Evolutionary conservation across 1,284 basidiomycete species (phyloP).

Genomic region (Cryptococcus wingfieldii): DNA sequence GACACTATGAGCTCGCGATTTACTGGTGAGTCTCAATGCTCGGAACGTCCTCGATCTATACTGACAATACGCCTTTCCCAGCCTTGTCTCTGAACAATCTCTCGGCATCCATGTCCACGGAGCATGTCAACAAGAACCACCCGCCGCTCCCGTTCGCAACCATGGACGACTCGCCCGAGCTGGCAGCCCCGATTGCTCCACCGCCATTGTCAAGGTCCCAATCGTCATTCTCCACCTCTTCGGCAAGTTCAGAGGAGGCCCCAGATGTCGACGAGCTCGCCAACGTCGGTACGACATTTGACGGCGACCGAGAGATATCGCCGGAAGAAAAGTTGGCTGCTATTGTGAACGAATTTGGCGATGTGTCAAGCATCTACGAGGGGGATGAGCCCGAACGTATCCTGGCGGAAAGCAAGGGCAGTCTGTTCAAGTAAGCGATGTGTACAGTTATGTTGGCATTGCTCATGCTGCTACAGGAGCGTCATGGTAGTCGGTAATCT

Average conservation of each 20-base stretch:
- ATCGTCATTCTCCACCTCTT: not conserved
- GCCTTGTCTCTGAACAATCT: constrained; percentile 30
- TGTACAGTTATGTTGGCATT: constrained; percentile 3
- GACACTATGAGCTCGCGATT: constrained; percentile 3
- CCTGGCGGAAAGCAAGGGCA: constrained; percentile 56
- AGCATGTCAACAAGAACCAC: not conserved
- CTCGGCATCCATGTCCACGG: constrained; percentile 1
- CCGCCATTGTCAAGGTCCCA: not conserved
- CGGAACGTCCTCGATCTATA: not conserved
- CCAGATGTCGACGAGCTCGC: not conserved
- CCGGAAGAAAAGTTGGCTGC: constrained; percentile 40
- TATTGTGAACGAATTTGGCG: constrained; percentile 48
- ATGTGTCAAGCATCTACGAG: constrained; percentile 49
- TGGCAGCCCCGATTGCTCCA: not conserved
- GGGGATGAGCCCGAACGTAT: constrained; percentile 56
- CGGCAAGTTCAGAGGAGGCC: not conserved
- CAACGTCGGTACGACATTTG: not conserved
- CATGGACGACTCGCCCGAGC: constrained; percentile 5
- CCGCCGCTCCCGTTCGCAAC: constrained; percentile 4
- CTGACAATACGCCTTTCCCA: not conserved
- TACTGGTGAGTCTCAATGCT: not conserved
- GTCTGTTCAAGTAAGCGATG: constrained; percentile 37
- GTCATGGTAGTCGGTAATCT: constrained; percentile 59
- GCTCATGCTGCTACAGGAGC: constrained; percentile 32
- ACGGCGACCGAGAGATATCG: constrained; percentile 15